phyloP scores from a whole-genome alignment of 2,329 filamentous ascomycete genomes.

The Alternaria arbusti region DNA sequence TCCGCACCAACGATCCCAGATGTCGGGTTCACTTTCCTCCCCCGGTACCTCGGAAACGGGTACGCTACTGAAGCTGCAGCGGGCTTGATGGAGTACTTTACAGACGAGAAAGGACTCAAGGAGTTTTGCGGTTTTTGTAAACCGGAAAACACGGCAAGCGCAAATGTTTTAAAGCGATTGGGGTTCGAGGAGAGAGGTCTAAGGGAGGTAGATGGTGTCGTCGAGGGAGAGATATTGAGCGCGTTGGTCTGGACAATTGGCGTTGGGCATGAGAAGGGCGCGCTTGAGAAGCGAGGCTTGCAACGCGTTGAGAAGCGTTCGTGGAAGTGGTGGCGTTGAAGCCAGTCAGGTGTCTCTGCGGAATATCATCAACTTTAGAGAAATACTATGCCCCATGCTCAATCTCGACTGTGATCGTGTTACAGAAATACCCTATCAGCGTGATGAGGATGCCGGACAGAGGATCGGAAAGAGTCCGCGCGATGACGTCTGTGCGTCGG shows the following conservation, averaged over 20 bases:
- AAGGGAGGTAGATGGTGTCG: neutral
- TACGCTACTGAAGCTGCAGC: constrained; percentile 30
- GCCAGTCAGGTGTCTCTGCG: no score
- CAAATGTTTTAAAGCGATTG: constrained; percentile 24
- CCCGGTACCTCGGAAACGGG: constrained; percentile 18
- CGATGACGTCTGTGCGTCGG: neutral
- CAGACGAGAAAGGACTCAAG: constrained; percentile 9
- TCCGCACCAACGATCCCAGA: constrained; percentile 24
- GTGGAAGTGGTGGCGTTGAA: neutral
- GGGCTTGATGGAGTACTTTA: constrained; percentile 14
- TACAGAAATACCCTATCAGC: no score
- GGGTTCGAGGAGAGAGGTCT: constrained; percentile 27
- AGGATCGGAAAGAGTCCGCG: neutral
- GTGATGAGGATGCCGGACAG: neutral
- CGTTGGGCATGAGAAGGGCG: neutral
- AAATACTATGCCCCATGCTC: no score
- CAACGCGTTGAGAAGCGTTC: neutral
- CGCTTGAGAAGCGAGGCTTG: constrained; percentile 6
- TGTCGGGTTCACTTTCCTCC: constrained; percentile 25
- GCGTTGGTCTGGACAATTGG: constrained; percentile 17
- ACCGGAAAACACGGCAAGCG: constrained; percentile 22
- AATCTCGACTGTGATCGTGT: no score
- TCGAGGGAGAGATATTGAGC: neutral
- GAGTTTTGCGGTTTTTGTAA: constrained; percentile 24
- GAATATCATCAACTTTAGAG: no score